Conservation (phyloP, 257 asterid species). For the Scutellaria minor region DNA sequence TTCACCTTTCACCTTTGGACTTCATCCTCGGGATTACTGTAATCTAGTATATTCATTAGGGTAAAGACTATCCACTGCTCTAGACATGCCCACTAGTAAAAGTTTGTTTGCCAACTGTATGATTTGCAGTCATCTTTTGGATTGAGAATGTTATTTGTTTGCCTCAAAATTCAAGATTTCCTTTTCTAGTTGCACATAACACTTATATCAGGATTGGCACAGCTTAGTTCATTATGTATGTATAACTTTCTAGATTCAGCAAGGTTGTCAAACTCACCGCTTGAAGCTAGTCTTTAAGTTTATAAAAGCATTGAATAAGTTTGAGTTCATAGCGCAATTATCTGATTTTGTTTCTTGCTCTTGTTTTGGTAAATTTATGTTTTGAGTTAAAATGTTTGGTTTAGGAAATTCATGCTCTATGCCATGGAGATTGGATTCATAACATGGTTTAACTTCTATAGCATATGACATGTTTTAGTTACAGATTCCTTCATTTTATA, state of each 20-base stretch:
- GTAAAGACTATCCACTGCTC: background rate
- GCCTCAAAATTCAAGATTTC: slow-evolving; percentile 12
- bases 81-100: background rate
- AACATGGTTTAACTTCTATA: background rate
- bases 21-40: background rate
- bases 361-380: background rate
- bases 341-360: background rate
- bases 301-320: slow-evolving; percentile 10
- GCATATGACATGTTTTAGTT: background rate
- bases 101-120: background rate
- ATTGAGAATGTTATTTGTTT: background rate
- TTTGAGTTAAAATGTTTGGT: background rate
- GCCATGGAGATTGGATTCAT: background rate
- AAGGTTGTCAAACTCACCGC: slow-evolving; percentile 4
- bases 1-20: background rate
- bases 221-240: slow-evolving; percentile 6
- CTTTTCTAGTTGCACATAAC: background rate
- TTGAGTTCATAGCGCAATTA: background rate
- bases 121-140: slow-evolving; percentile 1
- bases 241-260: background rate
- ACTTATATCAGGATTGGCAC: background rate
- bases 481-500: background rate
- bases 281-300: slow-evolving; percentile 1
- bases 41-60: background rate
- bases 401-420: background rate